These are phyloP conservation scores for Craterostigma plantagineum DNA, from an alignment of 257 asterid species.

Conservation along the genomic window DNA sequence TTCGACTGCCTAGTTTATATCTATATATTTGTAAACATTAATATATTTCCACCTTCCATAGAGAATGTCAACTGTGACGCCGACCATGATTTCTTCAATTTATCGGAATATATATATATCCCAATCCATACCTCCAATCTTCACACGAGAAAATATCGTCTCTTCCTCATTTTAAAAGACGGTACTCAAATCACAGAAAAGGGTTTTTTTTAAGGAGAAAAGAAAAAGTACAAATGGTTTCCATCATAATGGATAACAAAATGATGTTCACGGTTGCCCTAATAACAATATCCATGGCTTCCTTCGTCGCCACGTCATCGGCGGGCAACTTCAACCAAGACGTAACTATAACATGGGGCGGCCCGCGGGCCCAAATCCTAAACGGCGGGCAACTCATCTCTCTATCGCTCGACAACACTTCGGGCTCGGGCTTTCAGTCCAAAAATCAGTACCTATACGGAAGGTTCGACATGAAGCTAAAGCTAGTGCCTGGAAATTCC, in stretches of 20 bases:
- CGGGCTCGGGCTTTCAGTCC: conserved; percentile 60
- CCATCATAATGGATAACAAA: not conserved
- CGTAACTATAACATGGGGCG: conserved; percentile 27
- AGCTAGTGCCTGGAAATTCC: conserved; percentile 42
- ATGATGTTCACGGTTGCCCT: conserved; percentile 10
- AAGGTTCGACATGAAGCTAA: conserved; percentile 43
- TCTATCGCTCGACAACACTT: conserved; percentile 30
- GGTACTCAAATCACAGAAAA: no score
- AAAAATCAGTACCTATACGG: conserved; percentile 23
- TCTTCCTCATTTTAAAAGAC: no score
- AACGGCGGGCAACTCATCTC: conserved; percentile 30
- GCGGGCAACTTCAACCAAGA: conserved; percentile 44
- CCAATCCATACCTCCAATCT: no score
- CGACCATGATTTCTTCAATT: no score
- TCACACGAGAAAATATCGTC: no score
- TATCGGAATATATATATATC: no score
- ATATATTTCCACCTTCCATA: no score
- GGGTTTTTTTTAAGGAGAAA: no score
- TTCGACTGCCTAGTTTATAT: not conserved
- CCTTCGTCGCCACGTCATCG: conserved; percentile 16
- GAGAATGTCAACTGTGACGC: no score
- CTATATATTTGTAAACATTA: no score
- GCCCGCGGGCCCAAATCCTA: conserved; percentile 19
- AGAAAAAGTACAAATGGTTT: no score
- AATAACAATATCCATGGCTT: conserved; percentile 10